Evolutionary conservation across 208 protist genomes (phyloP).

Genomic region (Tritrichomonas foetus): DNA sequence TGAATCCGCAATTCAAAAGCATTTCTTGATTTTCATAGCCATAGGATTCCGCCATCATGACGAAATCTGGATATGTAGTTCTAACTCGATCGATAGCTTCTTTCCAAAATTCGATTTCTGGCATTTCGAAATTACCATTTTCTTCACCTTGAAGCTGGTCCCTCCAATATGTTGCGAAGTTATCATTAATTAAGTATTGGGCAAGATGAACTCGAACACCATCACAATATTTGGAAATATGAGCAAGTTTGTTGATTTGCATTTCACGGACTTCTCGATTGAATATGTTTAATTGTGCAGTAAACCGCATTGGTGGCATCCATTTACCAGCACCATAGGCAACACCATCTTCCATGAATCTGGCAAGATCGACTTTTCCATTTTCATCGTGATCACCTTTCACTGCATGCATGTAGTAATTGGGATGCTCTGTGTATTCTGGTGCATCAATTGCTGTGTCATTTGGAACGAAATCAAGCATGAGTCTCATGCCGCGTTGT

Average conservation of each 20-base stretch:
- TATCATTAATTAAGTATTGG: conserved; percentile 42
- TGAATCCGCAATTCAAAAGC: conserved; percentile 19
- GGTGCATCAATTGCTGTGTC: conserved; percentile 40
- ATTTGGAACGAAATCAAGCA: conserved; percentile 49
- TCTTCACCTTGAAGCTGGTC: background rate
- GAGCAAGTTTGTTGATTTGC: background rate
- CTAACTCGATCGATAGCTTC: conserved; percentile 33
- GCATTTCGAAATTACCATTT: background rate
- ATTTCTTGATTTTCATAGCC: background rate
- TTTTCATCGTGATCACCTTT: background rate
- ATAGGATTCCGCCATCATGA: conserved; percentile 47
- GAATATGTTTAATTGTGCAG: background rate
- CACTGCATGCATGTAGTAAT: background rate
- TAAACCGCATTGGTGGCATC: background rate
- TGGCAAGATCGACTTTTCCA: background rate
- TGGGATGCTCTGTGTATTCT: background rate
- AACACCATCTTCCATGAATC: background rate
- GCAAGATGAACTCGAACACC: conserved; percentile 49
- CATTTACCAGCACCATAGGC: background rate
- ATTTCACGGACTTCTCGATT: background rate
- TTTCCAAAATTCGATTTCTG: conserved; percentile 42
- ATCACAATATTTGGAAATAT: conserved; percentile 33
- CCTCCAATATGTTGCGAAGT: conserved; percentile 39
- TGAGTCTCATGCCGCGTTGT: conserved; percentile 37
- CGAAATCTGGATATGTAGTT: conserved; percentile 37